Base-by-base conservation (phyloP, 441 rosid genomes). In the Kokia cookei region DNA sequence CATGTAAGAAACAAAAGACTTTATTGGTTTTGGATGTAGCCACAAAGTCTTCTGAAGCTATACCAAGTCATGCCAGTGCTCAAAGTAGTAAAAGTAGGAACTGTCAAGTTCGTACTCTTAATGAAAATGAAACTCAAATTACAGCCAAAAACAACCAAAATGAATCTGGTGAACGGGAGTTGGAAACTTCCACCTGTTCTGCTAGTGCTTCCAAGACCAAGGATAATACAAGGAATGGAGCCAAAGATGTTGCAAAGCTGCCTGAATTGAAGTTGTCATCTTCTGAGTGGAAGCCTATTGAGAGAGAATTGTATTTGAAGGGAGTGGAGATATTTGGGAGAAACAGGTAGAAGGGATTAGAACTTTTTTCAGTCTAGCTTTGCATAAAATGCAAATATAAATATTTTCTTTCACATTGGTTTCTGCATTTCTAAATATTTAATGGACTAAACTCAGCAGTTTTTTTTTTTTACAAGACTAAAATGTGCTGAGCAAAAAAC, bases 271-370 rank as follows among this genome's bases (percentile, higher is more conserved):
- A 67, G 84, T 85, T 19, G 68, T 78, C 78, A 70, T 73, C 78
- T 40, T 69, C 86, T 53, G 86, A 81, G 65, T 95, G 99, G 99
- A 88, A 82, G 71, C 87, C 91, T 65, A 78, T 84, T 42, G 97
- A 93, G 79, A 93, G 85, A 80, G 93, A 93, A 76, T 77, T 90
- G 64, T 93, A 90, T 79, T 74, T 79, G 72, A 82, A 90, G 73
- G 99, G 97, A 83, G 86, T 95, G 78, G 86, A 91, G 85, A 86
- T 90, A 66, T 93, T 90, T 82, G 99, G 99, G 45, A 90, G 86
- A 91, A 93, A 91, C 87, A 95, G 99, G 98, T 93, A 84, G 67
- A 14, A n/a, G 13, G 19, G 45, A 71, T 76, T 64, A 60, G 65
- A 53, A 66, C 17, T 24, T 62, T 29, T 22, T 10, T 66, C 32